Evolutionary conservation across 2,329 filamentous ascomycete species (phyloP), one percentile per base, ranked within the genome.

Genomic region (Plenodomus biglobosus): DNA sequence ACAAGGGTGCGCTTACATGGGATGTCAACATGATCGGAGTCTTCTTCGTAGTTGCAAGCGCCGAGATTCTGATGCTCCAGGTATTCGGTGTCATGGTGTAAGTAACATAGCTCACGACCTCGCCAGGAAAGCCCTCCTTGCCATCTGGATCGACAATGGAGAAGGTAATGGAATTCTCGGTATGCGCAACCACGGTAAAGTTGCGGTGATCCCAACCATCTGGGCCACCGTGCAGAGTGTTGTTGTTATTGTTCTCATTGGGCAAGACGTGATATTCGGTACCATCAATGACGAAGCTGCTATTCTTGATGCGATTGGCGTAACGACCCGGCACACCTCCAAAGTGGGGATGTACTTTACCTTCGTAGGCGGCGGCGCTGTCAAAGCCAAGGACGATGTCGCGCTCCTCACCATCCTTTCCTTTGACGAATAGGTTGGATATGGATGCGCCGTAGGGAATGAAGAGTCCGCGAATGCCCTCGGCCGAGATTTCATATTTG

Each of bases 1-100:
- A 15, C 1, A 3, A 2, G 6, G 41, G 39, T n/a, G 34, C 43
- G 54, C 69, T 76, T 80, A 81, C 82, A 70, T 86, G 84, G 37
- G 84, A 83, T 66, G 81, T 88, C 48, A 92, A 78, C 88, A 92
- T 92, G 69, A 92, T 90, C 40, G 88, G 88, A 5, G 88, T 92
- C 74, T 85, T 86, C 74, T 88, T 83, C 22, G 85, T 88, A 8
- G 85, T 84, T 2, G 87, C 77, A 46, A 87, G 70, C 35, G 87
- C 88, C 13, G 85, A 75, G 78, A 92, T 90, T 72, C 83, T 85
- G 61, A 90, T 78, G 64, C 88, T 79, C 86, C 87, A 91, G 40
- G 83, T 81, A 66, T 80, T 76, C 21, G 84, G 81, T 3, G 77
- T 78, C 42, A 92, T 69, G 0, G 85, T 85, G 72, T 92, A 92